Conservation (phyloP, 2,329 filamentous ascomycete genomes). For the Lomentospora prolificans region DNA sequence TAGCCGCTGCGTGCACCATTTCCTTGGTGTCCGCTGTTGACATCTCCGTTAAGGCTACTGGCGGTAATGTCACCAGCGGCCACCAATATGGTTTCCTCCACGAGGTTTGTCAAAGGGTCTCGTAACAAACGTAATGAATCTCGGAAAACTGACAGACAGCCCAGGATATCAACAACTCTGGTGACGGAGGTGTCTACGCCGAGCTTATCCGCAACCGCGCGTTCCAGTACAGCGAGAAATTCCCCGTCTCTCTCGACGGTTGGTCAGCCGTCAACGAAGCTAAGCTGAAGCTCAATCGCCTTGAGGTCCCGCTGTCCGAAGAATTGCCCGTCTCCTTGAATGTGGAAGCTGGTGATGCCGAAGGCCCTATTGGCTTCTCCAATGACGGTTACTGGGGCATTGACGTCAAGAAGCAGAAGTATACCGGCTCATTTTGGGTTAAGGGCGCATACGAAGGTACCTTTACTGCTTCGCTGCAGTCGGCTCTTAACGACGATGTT, state of each 20-base stretch:
- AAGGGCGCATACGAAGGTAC: conserved; percentile 36
- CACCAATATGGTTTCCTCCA: conserved; percentile 37
- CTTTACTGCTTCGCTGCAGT: conserved; percentile 37
- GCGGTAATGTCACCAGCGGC: conserved; percentile 31
- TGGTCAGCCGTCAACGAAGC: conserved; percentile 34
- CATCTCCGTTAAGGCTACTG: conserved; percentile 25
- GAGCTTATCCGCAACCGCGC: conserved; percentile 62
- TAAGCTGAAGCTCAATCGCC: conserved; percentile 35
- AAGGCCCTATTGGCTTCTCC: conserved; percentile 31
- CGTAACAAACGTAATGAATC: background rate
- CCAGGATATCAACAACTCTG: conserved; percentile 56
- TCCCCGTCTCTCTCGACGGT: conserved; percentile 31
- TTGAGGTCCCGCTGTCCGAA: conserved; percentile 36
- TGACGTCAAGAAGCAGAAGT: conserved; percentile 34
- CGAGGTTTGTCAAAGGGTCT: conserved; percentile 21
- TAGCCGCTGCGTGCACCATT: background rate
- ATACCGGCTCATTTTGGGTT: conserved; percentile 44
- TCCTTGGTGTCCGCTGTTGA: conserved; percentile 18
- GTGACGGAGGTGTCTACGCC: conserved; percentile 64
- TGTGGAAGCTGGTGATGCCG: conserved; percentile 25
- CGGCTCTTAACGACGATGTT: conserved; percentile 31
- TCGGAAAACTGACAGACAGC: background rate
- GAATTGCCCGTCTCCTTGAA: conserved; percentile 42
- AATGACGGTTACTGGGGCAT: conserved; percentile 52
- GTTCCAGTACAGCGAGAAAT: conserved; percentile 46